Conservation (phyloP, 148 eudicot genomes). For the Fagopyrum tataricum region DNA sequence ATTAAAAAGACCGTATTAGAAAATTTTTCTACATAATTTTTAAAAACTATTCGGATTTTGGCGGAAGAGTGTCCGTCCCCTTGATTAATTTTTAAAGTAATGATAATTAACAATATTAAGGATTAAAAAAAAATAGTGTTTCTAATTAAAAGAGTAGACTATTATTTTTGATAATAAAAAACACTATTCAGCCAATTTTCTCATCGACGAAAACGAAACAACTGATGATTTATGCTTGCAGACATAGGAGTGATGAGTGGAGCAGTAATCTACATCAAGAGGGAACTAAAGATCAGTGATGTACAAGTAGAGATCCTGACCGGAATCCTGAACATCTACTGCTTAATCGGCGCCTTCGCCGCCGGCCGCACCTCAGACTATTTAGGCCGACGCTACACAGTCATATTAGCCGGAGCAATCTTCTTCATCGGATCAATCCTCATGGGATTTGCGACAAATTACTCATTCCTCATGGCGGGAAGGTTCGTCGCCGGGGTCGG, state of each 20-base stretch:
- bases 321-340: slow-evolving; percentile 44
- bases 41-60: too few species aligned
- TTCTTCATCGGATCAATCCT: slow-evolving; percentile 39
- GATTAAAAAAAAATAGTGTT: too few species aligned
- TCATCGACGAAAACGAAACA: too few species aligned
- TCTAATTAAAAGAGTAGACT: too few species aligned
- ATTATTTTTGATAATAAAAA: too few species aligned
- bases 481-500: slow-evolving; percentile 40
- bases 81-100: too few species aligned
- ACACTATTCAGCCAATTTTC: too few species aligned
- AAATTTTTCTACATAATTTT: too few species aligned
- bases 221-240: slow-evolving; percentile 6
- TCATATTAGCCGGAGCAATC: slow-evolving; percentile 30
- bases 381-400: slow-evolving; percentile 43
- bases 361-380: slow-evolving; percentile 37
- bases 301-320: slow-evolving; percentile 32
- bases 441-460: slow-evolving; percentile 43
- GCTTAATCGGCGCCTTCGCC: slow-evolving; percentile 28
- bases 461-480: slow-evolving; percentile 34
- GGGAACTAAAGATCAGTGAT: slow-evolving; percentile 33
- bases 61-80: too few species aligned
- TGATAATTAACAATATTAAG: too few species aligned
- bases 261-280: slow-evolving; percentile 43
- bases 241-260: slow-evolving; percentile 74
- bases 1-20: too few species aligned